Base-by-base conservation (phyloP, 331 rosid species). In the Pyrus hybrid region DNA sequence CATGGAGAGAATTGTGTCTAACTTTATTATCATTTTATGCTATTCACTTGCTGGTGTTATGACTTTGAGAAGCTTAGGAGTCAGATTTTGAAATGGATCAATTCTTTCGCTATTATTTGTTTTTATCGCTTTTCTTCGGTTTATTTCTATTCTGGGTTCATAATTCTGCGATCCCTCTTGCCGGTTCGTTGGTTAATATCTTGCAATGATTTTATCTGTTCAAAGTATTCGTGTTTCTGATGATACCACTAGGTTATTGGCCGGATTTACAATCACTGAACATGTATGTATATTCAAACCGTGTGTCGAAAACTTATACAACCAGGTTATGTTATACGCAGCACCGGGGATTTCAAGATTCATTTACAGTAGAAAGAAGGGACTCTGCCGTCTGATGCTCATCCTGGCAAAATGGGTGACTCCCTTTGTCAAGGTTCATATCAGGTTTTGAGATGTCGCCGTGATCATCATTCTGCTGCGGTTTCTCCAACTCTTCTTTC, bases 21-120 rank as follows among this genome's bases (percentile, higher is more conserved):
- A 82, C 79, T 79, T 84, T 86, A 80, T 80, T 88, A 71, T 85
- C 81, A 60, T 74, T 84, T 77, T 76, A 78, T 80, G 82, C 84
- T 81, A 35, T 78, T 86, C 74, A 70, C 76, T 63, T 88, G 83
- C 75, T 84, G 82, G 83, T 84, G 82, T 82, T 81, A 80, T 84
- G 79, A 84, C 79, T 76, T 85, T 77, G 79, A 72, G 81, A 87
- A 86, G 78, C 83, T 77, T 58, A 80, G 83, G 82, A 81, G 74
- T 76, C 84, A 76, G 67, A 58, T 80, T 80, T 67, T 66, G 29
- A 80, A 83, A 76, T 76, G 73, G 70, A 81, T 83, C 78, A 76
- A 75, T 90, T 87, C 80, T 73, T 45, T 85, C 78, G 58, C 45
- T 75, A 26, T 61, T 65, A 58, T 20, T 26, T 43, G 25, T 12